Evolutionary conservation across 2,329 filamentous ascomycete genomes (phyloP).

Genomic region (Claviceps arundinis): DNA sequence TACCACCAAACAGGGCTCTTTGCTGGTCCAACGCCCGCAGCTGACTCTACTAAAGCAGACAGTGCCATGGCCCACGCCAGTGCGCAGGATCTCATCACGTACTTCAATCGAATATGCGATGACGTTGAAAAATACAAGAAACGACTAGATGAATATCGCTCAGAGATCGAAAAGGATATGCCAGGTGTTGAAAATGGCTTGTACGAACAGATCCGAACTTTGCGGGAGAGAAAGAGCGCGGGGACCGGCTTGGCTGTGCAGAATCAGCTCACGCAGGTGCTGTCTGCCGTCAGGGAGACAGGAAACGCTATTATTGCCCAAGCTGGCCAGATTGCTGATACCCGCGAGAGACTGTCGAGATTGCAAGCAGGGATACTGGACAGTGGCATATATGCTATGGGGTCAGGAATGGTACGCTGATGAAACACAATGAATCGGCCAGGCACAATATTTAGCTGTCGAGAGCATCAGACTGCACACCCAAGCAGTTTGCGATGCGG

Average conservation of each 20-base stretch:
- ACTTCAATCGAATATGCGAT: slow-evolving; percentile 31
- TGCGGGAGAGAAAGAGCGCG: slow-evolving; percentile 21
- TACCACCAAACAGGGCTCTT: slow-evolving; percentile 36
- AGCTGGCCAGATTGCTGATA: slow-evolving; percentile 30
- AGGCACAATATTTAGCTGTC: not conserved
- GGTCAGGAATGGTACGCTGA: slow-evolving; percentile 15
- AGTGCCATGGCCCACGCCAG: slow-evolving; percentile 23
- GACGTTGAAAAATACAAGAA: slow-evolving; percentile 30
- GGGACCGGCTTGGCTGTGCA: slow-evolving; percentile 16
- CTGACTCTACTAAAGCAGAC: slow-evolving; percentile 17
- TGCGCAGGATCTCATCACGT: slow-evolving; percentile 30
- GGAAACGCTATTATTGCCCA: slow-evolving; percentile 27
- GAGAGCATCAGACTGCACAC: not conserved
- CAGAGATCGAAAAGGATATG: slow-evolving; percentile 34
- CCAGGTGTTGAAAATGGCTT: slow-evolving; percentile 33
- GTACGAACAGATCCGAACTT: slow-evolving; percentile 27
- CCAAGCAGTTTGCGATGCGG: not conserved
- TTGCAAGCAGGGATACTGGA: slow-evolving; percentile 28
- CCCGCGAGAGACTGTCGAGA: slow-evolving; percentile 26
- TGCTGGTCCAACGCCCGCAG: slow-evolving; percentile 18
- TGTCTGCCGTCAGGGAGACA: slow-evolving; percentile 25
- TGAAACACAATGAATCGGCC: not conserved
- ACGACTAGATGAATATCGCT: slow-evolving; percentile 30
- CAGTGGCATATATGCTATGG: slow-evolving; percentile 21
- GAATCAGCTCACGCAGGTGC: slow-evolving; percentile 25